Evolutionary conservation across 192 early-diverging fungal genomes (phyloP), one percentile per base, ranked within the genome.

Genomic region (Bifiguratus adelaidae): DNA sequence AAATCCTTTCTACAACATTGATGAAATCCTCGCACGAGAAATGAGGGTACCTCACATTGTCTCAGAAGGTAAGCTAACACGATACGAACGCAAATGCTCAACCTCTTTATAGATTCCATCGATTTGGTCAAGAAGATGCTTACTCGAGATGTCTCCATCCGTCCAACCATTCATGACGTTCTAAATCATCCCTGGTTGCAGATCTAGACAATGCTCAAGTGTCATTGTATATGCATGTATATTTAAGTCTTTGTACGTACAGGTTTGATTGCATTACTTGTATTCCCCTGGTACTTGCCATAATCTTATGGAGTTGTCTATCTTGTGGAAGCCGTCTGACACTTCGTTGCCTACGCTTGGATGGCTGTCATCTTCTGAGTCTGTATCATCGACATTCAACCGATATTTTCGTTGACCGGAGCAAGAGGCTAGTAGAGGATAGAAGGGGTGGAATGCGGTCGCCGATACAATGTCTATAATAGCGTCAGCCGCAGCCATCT

Each of bases 141-240:
- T 63, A 55, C 73, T 22, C 71, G 80, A 12, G 82, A 91, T 49
- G 65, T 78, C 22, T 57, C 65, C 7, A 71, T 70, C 15, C 78
- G 93, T 12, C 80, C 85, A 2, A 86, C 78, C 21, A 88, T 92
- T 42, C 77, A 84, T 22, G 76, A 75, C 30, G 82, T 93, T 5
- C 50, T 86, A 42, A 55, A 60, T 23, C 81, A 90, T 55, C 66
- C 75, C 44, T 95, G 91, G 91, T 41, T 92, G 9, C 47, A 19
- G n/a, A n/a, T n/a, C n/a, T n/a, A n/a, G n/a, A n/a, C n/a, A n/a
- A n/a, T n/a, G n/a, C n/a, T n/a, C n/a, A n/a, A n/a, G n/a, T n/a
- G n/a, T n/a, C n/a, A n/a, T n/a, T n/a, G n/a, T n/a, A n/a, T n/a
- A n/a, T n/a, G n/a, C n/a, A n/a, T n/a, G n/a, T n/a, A n/a, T n/a